Conservation (phyloP, 148 eudicot genomes). For the Arbutus unedo region DNA sequence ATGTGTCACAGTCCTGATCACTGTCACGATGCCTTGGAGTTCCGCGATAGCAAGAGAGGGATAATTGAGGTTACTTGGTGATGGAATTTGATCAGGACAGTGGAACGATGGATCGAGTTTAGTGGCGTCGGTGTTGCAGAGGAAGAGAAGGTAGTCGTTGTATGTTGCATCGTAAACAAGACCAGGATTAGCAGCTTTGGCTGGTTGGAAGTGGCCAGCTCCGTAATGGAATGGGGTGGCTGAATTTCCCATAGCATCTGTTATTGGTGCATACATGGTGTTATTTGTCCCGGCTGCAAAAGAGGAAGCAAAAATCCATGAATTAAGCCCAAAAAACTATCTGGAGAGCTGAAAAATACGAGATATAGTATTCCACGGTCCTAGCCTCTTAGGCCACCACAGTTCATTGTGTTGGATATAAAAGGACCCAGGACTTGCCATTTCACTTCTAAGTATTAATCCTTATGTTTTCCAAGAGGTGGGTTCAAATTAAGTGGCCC, state of each 20-base stretch:
- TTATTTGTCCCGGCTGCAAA: slow-evolving; percentile 16
- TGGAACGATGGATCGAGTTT: slow-evolving; percentile 10
- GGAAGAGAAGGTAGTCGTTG: slow-evolving; percentile 24
- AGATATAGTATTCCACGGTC: not conserved
- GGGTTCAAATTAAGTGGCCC: too few relatives aligned
- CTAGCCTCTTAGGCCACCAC: not conserved
- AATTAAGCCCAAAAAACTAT: not conserved
- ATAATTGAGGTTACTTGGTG: slow-evolving; percentile 20
- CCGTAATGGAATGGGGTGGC: slow-evolving; percentile 23
- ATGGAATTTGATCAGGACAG: slow-evolving; percentile 11
- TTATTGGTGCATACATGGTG: slow-evolving; percentile 12
- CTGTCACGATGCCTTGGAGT: not conserved
- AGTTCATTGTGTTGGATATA: not conserved
- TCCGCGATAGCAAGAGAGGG: slow-evolving; percentile 20
- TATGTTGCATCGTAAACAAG: slow-evolving; percentile 21
- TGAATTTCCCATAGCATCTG: slow-evolving; percentile 1
- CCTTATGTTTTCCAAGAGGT: too few relatives aligned
- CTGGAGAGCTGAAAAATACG: not conserved
- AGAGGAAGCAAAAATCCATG: not conserved
- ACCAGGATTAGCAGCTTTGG: slow-evolving; percentile 20
- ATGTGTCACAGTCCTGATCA: slow-evolving; percentile 19
- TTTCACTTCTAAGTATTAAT: not conserved
- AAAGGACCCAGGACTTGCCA: not conserved
- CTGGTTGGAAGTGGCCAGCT: slow-evolving; percentile 20
- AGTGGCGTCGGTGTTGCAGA: slow-evolving; percentile 9